Base-by-base conservation (phyloP, 371 early-diverging fungal species). In the Gilbertella persicaria region DNA sequence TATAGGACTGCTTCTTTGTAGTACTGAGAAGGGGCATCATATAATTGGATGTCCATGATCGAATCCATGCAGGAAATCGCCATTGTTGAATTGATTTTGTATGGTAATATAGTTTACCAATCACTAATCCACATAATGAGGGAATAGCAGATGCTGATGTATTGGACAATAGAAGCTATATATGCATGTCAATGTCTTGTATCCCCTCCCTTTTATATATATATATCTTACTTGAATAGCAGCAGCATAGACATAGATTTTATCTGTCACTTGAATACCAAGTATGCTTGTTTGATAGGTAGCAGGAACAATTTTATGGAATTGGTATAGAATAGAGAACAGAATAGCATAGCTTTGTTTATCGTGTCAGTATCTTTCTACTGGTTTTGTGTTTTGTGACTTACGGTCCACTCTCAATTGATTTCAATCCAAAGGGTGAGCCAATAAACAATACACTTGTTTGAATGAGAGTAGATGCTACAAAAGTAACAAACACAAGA, bases 311-410 rank as follows among this genome's bases (percentile, higher is more conserved):
- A 75, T 55, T 16, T 45, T 40, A 36, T 75, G 70, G 43, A 73
- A 88, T 28, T 79, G 79, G 43, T 76, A 86, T 6, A 85, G 55
- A 2, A 76, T 72, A 3, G 86, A 75, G 55, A 83, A 84, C 14
- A 87, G 44, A 8, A 81, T 39, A 0, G 80, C 85, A 57, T 76
- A 84, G 0, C 73, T 75, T 33, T 5, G 29, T 41, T 9, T 37
- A 21, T 21, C 21, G 16, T 24, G 12, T 24, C 16, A 53, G 13
- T 36, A 19, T 25, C 25, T 29, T 5, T 5, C 37, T 30, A 33
- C 12, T 20, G 21, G 16, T 10, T 33, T 26, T 6, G 33, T 17
- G 21, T 25, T 24, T 16, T 1, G 13, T 7, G 9, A 56, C 57
- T 60, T 65, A 65, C 60, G 60, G 50, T 41, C 60, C 66, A 42